Evolutionary conservation across 495 filamentous ascomycete species (phyloP).

Genomic region (Podospora didyma): DNA sequence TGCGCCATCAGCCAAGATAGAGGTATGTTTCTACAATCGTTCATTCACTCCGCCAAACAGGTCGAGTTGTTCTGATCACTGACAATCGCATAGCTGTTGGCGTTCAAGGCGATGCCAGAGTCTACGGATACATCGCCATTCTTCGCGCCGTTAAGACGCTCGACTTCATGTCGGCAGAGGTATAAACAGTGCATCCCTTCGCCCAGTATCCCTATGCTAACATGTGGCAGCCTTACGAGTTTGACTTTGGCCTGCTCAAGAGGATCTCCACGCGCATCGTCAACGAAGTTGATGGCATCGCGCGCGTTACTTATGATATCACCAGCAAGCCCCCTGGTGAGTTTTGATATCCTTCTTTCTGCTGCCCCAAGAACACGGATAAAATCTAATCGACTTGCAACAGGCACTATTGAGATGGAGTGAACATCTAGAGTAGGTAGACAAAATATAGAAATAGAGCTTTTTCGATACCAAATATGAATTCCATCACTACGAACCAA

Average conservation of each 20-base stretch:
- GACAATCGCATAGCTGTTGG: conserved; percentile 65
- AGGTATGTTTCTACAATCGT: too few relatives aligned
- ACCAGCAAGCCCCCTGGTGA: conserved; percentile 75
- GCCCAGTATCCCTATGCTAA: not conserved
- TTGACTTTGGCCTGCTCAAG: conserved; percentile 63
- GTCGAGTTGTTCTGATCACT: too few relatives aligned
- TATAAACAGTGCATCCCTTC: not conserved
- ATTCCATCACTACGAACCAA: too few relatives aligned
- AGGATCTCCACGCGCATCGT: conserved; percentile 68
- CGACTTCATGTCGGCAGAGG: conserved; percentile 73
- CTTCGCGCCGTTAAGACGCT: conserved; percentile 72
- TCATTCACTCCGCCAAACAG: too few relatives aligned
- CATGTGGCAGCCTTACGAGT: conserved; percentile 47
- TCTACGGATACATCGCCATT: conserved; percentile 43
- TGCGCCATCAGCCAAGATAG: conserved; percentile 53
- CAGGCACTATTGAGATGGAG: conserved; percentile 11
- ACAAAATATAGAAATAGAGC: too few relatives aligned
- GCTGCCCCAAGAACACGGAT: not conserved
- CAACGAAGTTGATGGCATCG: conserved; percentile 73
- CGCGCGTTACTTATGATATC: conserved; percentile 49
- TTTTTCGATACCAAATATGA: too few relatives aligned
- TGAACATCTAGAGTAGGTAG: not conserved
- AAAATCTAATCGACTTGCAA: not conserved
- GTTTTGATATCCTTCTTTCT: not conserved
- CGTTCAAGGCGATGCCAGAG: conserved; percentile 70